Base-by-base conservation (phyloP, 257 asterid genomes). In the Nicotiana otophora region DNA sequence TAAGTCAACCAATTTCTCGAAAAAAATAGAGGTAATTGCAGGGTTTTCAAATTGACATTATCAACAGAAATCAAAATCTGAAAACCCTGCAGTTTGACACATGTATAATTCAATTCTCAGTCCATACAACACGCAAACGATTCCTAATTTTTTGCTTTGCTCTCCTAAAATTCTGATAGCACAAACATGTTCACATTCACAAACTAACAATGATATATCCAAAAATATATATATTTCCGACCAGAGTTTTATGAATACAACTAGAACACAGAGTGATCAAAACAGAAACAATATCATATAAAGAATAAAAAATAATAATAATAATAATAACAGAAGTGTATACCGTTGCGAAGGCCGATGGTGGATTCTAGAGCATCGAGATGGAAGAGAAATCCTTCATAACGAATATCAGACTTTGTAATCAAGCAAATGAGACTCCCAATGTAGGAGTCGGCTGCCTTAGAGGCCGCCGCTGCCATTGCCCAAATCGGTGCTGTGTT, bases 321-420 rank as follows among this genome's bases (percentile, higher is more conserved):
- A 23, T 23, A 23, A 23, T 23, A 23, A 23, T 2, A 65, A 28
- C 16, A 10, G n/a, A 7, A 46, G 36, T 19, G 7, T 30, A 54
- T 67, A 86, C 89, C 89, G 62, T 86, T 77, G 14, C 81, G 75
- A n/a, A 86, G 81, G 5, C 66, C 84, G 12, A 86, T 78, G 84
- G 82, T 77, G 68, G 76, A 61, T 17, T 77, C 85, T 0, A 57
- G 74, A 69, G 80, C 14, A 57, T 76, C 57, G 20, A 86, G 81
- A 17, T 81, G 75, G 46, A 61, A 82, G 23, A 84, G 5, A 46
- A 77, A 67, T 20, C 89, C 89, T 84, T 86, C 85, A 4, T 86
- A 86, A 8, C 89, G 87, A 48, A 84, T 84, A 12, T 78, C 89
- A 17, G 84, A 78, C 84, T 84, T 84, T 10, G 89, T 60, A 70